Evolutionary conservation across 2,329 filamentous ascomycete genomes (phyloP).

Genomic region (Aspergillus fijiensis): DNA sequence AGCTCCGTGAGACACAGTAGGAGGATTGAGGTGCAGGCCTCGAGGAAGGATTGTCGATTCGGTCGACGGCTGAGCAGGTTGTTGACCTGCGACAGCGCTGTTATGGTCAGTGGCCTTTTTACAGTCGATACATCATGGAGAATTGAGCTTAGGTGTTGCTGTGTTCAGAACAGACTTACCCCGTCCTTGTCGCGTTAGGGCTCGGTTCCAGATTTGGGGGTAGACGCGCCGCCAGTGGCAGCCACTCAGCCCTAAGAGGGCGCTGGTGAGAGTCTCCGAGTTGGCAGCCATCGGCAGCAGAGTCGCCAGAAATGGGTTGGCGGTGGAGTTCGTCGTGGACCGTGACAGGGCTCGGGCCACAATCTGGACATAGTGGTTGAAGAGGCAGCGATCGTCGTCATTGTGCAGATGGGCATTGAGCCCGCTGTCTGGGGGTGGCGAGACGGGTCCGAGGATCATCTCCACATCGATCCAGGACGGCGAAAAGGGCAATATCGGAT

Average conservation of each 20-base stretch:
- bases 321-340: conserved; percentile 19
- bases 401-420: conserved; percentile 23
- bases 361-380: conserved; percentile 31
- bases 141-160: too few species aligned
- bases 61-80: conserved; percentile 16
- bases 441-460: conserved; percentile 4
- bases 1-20: conserved; percentile 47
- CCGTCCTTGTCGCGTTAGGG: conserved; percentile 26
- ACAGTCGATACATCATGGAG: not conserved
- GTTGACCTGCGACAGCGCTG: conserved; percentile 27
- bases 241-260: conserved; percentile 28
- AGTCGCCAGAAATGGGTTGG: conserved; percentile 28
- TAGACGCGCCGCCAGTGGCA: conserved; percentile 32
- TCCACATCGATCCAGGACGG: conserved; percentile 15
- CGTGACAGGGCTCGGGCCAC: conserved; percentile 27
- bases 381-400: conserved; percentile 29
- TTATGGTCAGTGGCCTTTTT: not conserved
- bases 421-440: conserved; percentile 7
- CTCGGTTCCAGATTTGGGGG: conserved; percentile 27
- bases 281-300: conserved; percentile 28
- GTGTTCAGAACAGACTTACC: conserved; percentile 12
- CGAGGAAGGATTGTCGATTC: conserved; percentile 35
- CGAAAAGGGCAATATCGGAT: not conserved
- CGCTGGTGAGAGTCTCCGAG: conserved; percentile 28
- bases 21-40: conserved; percentile 43